Conservation (phyloP, 164 flowering plant genomes). For the Kalanchoe fedtschenkoi region DNA sequence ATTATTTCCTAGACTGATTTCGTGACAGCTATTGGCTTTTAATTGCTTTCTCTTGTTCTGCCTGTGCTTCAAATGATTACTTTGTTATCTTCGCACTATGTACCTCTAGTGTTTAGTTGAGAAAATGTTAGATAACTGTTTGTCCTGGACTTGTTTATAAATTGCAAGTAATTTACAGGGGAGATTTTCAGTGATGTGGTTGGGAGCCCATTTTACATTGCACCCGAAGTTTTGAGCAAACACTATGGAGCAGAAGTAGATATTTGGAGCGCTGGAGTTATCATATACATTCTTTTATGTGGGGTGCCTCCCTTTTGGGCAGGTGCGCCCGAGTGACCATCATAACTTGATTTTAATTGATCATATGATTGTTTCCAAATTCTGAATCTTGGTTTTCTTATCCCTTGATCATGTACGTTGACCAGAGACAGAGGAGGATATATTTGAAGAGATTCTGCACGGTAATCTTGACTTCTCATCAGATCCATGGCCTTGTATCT, state of each 20-base stretch:
- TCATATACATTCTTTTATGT: slow-evolving; percentile 3
- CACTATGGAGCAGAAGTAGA: background rate
- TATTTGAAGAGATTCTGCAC: slow-evolving; percentile 1
- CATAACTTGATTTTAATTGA: too few relatives aligned
- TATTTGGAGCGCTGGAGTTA: slow-evolving; percentile 5
- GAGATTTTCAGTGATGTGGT: slow-evolving; percentile 3
- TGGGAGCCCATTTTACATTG: slow-evolving; percentile 4
- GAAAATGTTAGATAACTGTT: too few relatives aligned
- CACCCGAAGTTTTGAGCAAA: background rate
- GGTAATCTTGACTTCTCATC: slow-evolving; percentile 1
- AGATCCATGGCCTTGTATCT: slow-evolving; percentile 4
- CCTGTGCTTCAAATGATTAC: too few relatives aligned
- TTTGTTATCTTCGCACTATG: too few relatives aligned
- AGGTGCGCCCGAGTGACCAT: background rate
- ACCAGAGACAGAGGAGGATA: background rate
- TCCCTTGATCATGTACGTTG: background rate
- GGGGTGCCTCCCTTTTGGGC: slow-evolving; percentile 6
- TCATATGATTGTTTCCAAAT: background rate
- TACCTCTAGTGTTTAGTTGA: too few relatives aligned
- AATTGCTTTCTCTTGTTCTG: background rate
- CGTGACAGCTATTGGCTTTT: too few relatives aligned
- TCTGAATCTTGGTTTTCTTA: background rate
- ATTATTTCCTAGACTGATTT: background rate
- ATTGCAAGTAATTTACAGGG: background rate
- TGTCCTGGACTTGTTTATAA: too few relatives aligned